phyloP scores from a whole-genome alignment of 1,284 basidiomycete genomes.

The Cryptococcus floricola region DNA sequence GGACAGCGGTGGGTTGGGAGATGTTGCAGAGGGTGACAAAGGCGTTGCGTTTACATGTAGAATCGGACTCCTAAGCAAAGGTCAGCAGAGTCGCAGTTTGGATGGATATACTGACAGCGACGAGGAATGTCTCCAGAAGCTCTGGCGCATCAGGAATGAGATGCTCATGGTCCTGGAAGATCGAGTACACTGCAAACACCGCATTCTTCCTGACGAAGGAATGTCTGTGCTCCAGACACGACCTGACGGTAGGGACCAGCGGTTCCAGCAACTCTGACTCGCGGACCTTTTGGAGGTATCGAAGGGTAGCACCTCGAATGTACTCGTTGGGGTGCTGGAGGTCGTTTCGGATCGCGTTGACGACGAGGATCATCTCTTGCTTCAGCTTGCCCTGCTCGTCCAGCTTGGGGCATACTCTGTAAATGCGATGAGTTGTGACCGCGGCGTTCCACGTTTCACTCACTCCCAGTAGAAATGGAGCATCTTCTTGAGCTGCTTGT shows the following conservation, averaged over 20 bases:
- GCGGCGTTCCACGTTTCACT: slow-evolving; percentile 16
- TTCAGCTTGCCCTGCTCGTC: slow-evolving; percentile 96
- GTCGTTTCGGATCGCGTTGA: slow-evolving; percentile 97
- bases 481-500: slow-evolving; percentile 97
- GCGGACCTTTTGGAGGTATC: slow-evolving; percentile 93
- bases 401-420: slow-evolving; percentile 86
- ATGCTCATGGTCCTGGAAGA: slow-evolving; percentile 89
- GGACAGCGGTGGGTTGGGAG: slow-evolving; percentile 83
- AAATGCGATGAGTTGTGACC: not conserved
- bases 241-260: slow-evolving; percentile 84
- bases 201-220: slow-evolving; percentile 99
- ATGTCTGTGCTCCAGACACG: slow-evolving; percentile 96
- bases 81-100: not conserved
- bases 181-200: slow-evolving; percentile 91
- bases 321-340: slow-evolving; percentile 99
- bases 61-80: slow-evolving; percentile 67
- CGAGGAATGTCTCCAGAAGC: slow-evolving; percentile 93
- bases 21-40: slow-evolving; percentile 91
- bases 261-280: slow-evolving; percentile 95
- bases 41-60: slow-evolving; percentile 95
- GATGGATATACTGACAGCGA: slow-evolving; percentile 55
- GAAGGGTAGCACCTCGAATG: slow-evolving; percentile 93
- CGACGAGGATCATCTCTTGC: slow-evolving; percentile 99
- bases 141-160: slow-evolving; percentile 97
- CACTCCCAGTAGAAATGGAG: slow-evolving; percentile 98